Evolutionary conservation across 1,284 basidiomycete genomes (phyloP), one percentile per base, ranked within the genome.

Genomic region (Apiotrichum porosum): DNA sequence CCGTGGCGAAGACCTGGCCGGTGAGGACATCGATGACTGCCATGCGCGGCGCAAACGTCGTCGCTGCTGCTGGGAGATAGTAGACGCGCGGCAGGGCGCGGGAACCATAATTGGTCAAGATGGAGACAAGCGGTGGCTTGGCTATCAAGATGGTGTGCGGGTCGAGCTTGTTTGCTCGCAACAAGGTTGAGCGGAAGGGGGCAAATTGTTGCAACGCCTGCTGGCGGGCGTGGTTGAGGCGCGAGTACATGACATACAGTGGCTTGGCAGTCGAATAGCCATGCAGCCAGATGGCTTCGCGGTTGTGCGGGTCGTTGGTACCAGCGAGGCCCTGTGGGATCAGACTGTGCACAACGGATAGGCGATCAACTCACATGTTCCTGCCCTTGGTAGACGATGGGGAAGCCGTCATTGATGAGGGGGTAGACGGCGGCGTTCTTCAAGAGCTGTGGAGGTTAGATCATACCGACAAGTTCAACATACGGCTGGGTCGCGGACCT

Each of bases 71-170:
- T 0, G 58, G 48, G 10, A 71, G 51, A 44, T 65, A 54, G 15
- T 66, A 48, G 6, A 60, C 61, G 4, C 58, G 52, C 21, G 65
- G 69, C 1, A 76, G 68, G 13, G 68, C 60, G 32, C 62, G 65
- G 9, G 74, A 70, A 31, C 86, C 86, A 24, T 75, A 71, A 71
- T 86, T 86, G 17, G 83, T 81, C 43, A 88, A 67, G 15, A 86
- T 75, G 8, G 81, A 73, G 39, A 87, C 76, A 54, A 88, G 68
- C 1, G 84, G 83, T 0, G 78, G 74, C 68, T 88, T 88, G 40
- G 76, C 78, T 23, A 85, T 66, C 0, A 77, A 80, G 35, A 86
- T 71, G 1, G 80, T 76, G 49, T 78, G 74, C 18, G 61, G 53
- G 44, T 63, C 60, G 22, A 37, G 70, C 49, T 57, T 75, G 65